Evolutionary conservation across 768 basidiomycete species (phyloP).

Genomic region (Pulveroboletus sp.): DNA sequence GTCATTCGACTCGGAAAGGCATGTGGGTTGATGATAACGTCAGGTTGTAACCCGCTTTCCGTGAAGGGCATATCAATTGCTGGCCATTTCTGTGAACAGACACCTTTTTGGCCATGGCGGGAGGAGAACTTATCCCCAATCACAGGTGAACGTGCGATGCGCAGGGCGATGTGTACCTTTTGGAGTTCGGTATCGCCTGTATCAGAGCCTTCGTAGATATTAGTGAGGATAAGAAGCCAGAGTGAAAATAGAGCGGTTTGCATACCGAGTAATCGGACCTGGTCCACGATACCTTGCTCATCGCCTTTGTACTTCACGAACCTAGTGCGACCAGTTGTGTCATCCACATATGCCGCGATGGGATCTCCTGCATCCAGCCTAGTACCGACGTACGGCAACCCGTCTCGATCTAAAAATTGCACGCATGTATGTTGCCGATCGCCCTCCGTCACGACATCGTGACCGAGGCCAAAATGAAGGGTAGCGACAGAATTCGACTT

Average conservation of each 20-base stretch:
- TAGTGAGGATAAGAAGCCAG: not conserved
- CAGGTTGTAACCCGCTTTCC: slow-evolving; percentile 98
- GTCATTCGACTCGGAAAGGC: slow-evolving; percentile 99
- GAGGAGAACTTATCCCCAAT: slow-evolving; percentile 99
- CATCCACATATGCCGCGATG: slow-evolving; percentile 84
- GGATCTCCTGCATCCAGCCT: slow-evolving; percentile 70
- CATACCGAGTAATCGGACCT: slow-evolving; percentile 85
- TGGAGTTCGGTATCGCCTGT: slow-evolving; percentile 83
- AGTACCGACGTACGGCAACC: slow-evolving; percentile 75
- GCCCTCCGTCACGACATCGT: slow-evolving; percentile 60
- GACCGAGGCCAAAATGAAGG: slow-evolving; percentile 87
- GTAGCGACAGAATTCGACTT: slow-evolving; percentile 54
- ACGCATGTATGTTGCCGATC: slow-evolving; percentile 40
- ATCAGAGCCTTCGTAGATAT: slow-evolving; percentile 63
- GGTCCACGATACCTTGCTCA: slow-evolving; percentile 83
- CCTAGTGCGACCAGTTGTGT: slow-evolving; percentile 74
- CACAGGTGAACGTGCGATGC: slow-evolving; percentile 91
- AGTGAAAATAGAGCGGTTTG: not conserved
- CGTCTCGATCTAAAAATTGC: slow-evolving; percentile 72
- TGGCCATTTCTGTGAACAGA: slow-evolving; percentile 99
- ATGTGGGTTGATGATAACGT: slow-evolving; percentile 99
- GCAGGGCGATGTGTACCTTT: slow-evolving; percentile 89
- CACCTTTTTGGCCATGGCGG: slow-evolving; percentile 98
- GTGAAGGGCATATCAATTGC: slow-evolving; percentile 97
- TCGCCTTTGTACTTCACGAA: slow-evolving; percentile 97